phyloP scores from a whole-genome alignment of 345 rosid species.

The Tarenaya hassleriana region DNA sequence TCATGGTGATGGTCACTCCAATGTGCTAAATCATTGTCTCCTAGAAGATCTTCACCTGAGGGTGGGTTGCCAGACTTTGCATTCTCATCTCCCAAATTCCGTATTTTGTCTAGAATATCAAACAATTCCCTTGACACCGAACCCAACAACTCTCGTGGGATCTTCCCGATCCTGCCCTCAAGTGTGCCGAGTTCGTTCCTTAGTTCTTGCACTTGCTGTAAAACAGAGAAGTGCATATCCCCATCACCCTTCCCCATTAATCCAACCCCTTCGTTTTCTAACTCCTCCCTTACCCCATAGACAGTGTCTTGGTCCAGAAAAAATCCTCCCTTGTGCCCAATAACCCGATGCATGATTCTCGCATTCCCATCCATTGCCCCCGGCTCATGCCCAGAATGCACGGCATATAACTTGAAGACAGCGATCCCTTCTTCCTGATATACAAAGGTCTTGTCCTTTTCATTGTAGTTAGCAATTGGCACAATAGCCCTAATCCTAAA shows the following conservation, averaged over 20 bases:
- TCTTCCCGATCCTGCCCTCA: conserved; percentile 63
- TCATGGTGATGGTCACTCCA: conserved; percentile 76
- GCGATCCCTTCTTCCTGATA: conserved; percentile 96
- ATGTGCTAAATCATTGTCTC: conserved; percentile 72
- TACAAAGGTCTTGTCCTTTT: conserved; percentile 89
- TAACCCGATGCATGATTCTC: conserved; percentile 92
- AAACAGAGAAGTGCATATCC: conserved; percentile 51
- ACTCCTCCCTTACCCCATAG: conserved; percentile 82
- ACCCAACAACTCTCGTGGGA: conserved; percentile 53
- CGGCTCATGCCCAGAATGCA: conserved; percentile 97
- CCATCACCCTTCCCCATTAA: conserved; percentile 61
- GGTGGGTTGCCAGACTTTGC: conserved; percentile 51
- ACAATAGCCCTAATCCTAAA: conserved; percentile 96
- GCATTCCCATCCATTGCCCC: conserved; percentile 97
- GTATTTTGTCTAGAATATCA: conserved; percentile 61
- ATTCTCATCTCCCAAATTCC: conserved; percentile 66
- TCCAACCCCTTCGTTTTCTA: conserved; percentile 61
- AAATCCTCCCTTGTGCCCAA: conserved; percentile 71
- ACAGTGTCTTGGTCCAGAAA: conserved; percentile 67
- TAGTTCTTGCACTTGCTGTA: conserved; percentile 84
- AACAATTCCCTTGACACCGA: conserved; percentile 70
- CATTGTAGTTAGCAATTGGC: conserved; percentile 87
- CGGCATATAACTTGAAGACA: conserved; percentile 85
- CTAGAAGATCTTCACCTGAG: conserved; percentile 66
- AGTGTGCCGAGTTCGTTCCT: conserved; percentile 56